phyloP scores from a whole-genome alignment of 805 yeast species.

The Debaryomyces tyrocola region DNA sequence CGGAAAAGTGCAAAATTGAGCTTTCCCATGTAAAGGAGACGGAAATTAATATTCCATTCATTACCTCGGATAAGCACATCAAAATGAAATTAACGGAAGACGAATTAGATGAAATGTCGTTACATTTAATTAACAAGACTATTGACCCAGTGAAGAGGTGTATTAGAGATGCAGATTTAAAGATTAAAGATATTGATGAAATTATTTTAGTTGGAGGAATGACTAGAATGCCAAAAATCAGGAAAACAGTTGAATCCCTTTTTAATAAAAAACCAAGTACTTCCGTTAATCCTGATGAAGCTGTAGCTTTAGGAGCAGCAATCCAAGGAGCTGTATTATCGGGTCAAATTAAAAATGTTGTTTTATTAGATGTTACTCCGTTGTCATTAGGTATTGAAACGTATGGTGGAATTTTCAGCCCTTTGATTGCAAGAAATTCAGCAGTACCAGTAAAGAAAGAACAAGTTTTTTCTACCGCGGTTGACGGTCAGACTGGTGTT shows the following conservation, averaged over 20 bases:
- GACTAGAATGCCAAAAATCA: constrained; percentile 85
- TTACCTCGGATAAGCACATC: constrained; percentile 61
- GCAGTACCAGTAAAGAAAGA: constrained; percentile 76
- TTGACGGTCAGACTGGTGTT: constrained; percentile 83
- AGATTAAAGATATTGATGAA: constrained; percentile 67
- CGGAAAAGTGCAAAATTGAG: constrained; percentile 76
- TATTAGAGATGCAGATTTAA: constrained; percentile 68
- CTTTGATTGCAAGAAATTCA: constrained; percentile 74
- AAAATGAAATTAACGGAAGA: constrained; percentile 59
- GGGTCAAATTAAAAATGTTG: constrained; percentile 78
- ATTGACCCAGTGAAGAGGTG: constrained; percentile 75
- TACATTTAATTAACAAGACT: constrained; percentile 65
- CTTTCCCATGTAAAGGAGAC: constrained; percentile 64
- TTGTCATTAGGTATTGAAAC: constrained; percentile 82
- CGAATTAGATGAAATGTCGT: constrained; percentile 65
- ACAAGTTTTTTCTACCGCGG: constrained; percentile 76
- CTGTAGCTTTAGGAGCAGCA: constrained; percentile 90
- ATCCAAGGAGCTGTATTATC: constrained; percentile 85
- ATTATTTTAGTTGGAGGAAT: constrained; percentile 83
- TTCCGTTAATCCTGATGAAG: constrained; percentile 85
- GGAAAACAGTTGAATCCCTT: constrained; percentile 57
- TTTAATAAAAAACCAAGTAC: constrained; percentile 69
- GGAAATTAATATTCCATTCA: constrained; percentile 68
- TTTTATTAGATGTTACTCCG: constrained; percentile 80
- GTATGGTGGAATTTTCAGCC: constrained; percentile 80